phyloP scores from a whole-genome alignment of 352 stramenopile genomes.

The Pythium aquatile region DNA sequence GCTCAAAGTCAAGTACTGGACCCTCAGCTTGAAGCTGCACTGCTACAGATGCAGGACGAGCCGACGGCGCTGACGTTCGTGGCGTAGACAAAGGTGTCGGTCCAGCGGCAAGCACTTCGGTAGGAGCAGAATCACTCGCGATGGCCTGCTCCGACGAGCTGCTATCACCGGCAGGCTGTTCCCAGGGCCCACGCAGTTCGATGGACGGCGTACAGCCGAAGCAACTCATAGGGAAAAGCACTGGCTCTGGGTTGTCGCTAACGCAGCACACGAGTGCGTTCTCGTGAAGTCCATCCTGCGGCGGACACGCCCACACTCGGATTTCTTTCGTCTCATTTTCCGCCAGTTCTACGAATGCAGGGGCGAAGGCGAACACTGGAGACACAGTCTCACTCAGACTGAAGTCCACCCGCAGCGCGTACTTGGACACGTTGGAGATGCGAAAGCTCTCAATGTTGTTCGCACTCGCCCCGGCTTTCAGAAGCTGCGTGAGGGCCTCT shows the following conservation, averaged over 20 bases:
- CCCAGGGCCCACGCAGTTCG: constrained; percentile 83
- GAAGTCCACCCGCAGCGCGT: constrained; percentile 68
- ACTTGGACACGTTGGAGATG: constrained; percentile 89
- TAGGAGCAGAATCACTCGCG: background rate
- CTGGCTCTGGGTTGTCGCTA: constrained; percentile 88
- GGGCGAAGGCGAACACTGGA: constrained; percentile 72
- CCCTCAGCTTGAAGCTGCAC: background rate
- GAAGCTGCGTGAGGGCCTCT: constrained; percentile 45
- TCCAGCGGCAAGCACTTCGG: background rate
- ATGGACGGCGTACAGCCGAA: constrained; percentile 82
- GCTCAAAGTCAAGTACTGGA: constrained; percentile 88
- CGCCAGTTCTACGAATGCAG: constrained; percentile 63
- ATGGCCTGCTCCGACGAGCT: constrained; percentile 45
- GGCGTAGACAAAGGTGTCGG: background rate
- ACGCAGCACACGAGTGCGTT: constrained; percentile 89
- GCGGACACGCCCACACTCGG: constrained; percentile 89
- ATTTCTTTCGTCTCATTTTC: constrained; percentile 92
- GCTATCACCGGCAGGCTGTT: constrained; percentile 45
- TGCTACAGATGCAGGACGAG: background rate
- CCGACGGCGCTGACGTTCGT: constrained; percentile 3
- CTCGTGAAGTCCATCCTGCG: constrained; percentile 50
- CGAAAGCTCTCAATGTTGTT: constrained; percentile 90
- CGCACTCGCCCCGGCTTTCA: constrained; percentile 27
- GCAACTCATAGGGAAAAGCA: constrained; percentile 86
- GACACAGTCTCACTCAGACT: constrained; percentile 31